Conservation (phyloP, 306 rosid species). For the Cyamopsis tetragonoloba region DNA sequence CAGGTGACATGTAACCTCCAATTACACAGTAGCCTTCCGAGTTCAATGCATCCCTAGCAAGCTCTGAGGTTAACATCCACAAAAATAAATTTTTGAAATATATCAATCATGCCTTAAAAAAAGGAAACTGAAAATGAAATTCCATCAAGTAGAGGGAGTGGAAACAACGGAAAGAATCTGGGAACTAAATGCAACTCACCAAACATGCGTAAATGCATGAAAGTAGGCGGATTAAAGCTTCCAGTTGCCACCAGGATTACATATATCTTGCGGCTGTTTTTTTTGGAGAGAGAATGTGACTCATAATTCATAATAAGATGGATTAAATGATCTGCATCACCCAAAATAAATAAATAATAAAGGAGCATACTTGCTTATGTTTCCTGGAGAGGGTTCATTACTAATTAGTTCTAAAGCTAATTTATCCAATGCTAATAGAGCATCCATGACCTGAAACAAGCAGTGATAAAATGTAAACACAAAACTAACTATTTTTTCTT, state of each 20-base stretch:
- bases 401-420: constrained; percentile 41
- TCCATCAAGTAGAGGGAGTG: not conserved
- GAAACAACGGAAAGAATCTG: not conserved
- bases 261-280: constrained; percentile 47
- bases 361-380: constrained; percentile 37
- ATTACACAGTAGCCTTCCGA: constrained; percentile 68
- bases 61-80: constrained; percentile 44
- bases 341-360: not conserved
- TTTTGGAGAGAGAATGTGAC: not conserved
- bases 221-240: constrained; percentile 96
- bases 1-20: constrained; percentile 94
- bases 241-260: constrained; percentile 72
- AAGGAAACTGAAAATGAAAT: constrained; percentile 7
- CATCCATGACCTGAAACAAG: constrained; percentile 46
- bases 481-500: not conserved
- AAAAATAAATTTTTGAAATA: not conserved
- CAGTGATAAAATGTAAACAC: not conserved
- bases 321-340: not conserved
- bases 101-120: not conserved
- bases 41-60: constrained; percentile 76
- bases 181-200: constrained; percentile 47
- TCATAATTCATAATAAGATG: constrained; percentile 7
- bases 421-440: constrained; percentile 46
- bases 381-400: constrained; percentile 23
- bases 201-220: constrained; percentile 87